Evolutionary conservation across 1,139 yeast genomes (phyloP).

Genomic region (Pichia sp.): DNA sequence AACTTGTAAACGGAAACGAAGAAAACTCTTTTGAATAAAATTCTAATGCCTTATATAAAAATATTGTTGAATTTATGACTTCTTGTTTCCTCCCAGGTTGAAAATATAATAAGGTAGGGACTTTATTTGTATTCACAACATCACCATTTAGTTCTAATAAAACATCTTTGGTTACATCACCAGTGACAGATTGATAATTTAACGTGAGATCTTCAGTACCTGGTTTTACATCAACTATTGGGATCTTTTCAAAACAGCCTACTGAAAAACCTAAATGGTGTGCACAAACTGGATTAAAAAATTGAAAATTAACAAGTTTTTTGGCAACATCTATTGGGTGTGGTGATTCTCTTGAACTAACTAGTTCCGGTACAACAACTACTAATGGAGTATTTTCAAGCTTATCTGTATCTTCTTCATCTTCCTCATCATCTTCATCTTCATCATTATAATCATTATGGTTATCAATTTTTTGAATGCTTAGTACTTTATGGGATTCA

Average conservation of each 20-base stretch:
- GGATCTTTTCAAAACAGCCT: slow-evolving; percentile 71
- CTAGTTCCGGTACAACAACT: slow-evolving; percentile 74
- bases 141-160: slow-evolving; percentile 6
- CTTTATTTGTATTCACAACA: slow-evolving; percentile 33
- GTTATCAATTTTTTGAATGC: background rate
- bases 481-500: background rate
- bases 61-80: slow-evolving; percentile 70
- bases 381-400: slow-evolving; percentile 40
- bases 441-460: slow-evolving; percentile 10
- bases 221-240: slow-evolving; percentile 37
- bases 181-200: slow-evolving; percentile 27
- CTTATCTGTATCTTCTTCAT: slow-evolving; percentile 32
- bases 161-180: slow-evolving; percentile 1
- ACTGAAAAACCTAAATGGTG: slow-evolving; percentile 96
- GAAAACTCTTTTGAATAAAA: slow-evolving; percentile 85
- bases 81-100: slow-evolving; percentile 50
- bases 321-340: slow-evolving; percentile 62
- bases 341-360: slow-evolving; percentile 43
- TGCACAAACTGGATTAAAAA: slow-evolving; percentile 83
- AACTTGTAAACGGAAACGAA: slow-evolving; percentile 84
- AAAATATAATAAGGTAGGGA: slow-evolving; percentile 52
- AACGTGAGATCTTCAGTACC: slow-evolving; percentile 30
- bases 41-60: slow-evolving; percentile 72
- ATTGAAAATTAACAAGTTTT: slow-evolving; percentile 71
- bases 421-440: slow-evolving; percentile 15